These are phyloP conservation scores for Psidium guajava DNA, from an alignment of 345 rosid genomes.

Conservation along the genomic window DNA sequence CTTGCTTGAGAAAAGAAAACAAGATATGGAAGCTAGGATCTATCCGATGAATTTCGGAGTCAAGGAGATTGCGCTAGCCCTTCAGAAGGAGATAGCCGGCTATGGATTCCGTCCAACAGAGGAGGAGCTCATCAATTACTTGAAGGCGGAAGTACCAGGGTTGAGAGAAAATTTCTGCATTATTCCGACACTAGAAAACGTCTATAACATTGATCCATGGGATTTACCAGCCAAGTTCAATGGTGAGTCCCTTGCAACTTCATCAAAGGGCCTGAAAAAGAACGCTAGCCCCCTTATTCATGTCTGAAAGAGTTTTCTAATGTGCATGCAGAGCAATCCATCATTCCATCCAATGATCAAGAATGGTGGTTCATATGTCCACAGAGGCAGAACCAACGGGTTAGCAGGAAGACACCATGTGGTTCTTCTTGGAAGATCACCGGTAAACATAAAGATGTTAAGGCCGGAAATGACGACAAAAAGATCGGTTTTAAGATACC, in stretches of 20 bases:
- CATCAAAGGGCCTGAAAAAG: neutral
- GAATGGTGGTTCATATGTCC: slow-evolving; percentile 3
- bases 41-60: neutral
- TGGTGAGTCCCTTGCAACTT: neutral
- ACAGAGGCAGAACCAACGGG: neutral
- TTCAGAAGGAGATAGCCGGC: neutral
- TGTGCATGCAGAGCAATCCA: neutral
- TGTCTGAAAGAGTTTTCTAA: neutral
- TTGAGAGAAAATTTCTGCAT: neutral
- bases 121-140: neutral
- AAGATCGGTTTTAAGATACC: neutral
- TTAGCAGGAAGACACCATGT: neutral
- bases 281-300: neutral
- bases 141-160: neutral
- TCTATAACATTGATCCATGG: neutral
- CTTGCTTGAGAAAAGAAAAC: neutral
- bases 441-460: neutral
- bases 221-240: neutral
- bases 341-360: neutral
- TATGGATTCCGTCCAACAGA: slow-evolving; percentile 2
- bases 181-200: neutral
- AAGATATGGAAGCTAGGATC: neutral
- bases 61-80: neutral
- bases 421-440: slow-evolving; percentile 2
- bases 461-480: neutral